These are phyloP conservation scores for Penicillium verhagenii DNA, from an alignment of 495 filamentous ascomycete genomes.

Conservation along the genomic window DNA sequence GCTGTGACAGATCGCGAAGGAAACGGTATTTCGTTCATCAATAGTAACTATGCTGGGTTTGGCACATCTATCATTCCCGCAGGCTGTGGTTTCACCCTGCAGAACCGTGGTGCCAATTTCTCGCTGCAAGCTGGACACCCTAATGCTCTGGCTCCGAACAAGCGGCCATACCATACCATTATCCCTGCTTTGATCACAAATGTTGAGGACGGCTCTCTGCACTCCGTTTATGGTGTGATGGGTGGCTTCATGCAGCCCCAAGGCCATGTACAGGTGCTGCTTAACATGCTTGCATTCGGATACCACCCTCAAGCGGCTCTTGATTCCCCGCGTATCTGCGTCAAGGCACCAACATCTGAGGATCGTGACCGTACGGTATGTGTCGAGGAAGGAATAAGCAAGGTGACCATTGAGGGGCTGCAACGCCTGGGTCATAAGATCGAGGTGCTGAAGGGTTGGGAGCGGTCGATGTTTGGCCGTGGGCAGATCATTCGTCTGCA, in stretches of 20 bases:
- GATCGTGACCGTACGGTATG: constrained; percentile 60
- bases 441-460: constrained; percentile 62
- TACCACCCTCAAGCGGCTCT: constrained; percentile 84
- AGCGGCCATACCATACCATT: constrained; percentile 96
- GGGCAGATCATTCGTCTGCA: constrained; percentile 87
- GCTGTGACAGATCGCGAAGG: constrained; percentile 74
- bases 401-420: constrained; percentile 64
- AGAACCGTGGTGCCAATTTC: constrained; percentile 93
- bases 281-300: constrained; percentile 87
- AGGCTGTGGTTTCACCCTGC: constrained; percentile 85
- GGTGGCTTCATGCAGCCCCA: constrained; percentile 99
- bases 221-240: constrained; percentile 93
- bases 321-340: constrained; percentile 84
- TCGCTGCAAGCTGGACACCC: constrained; percentile 64
- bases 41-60: constrained; percentile 90
- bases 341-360: constrained; percentile 62
- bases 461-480: constrained; percentile 76
- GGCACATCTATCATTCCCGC: constrained; percentile 82
- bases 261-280: constrained; percentile 90
- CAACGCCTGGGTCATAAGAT: constrained; percentile 70
- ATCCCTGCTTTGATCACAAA: constrained; percentile 91
- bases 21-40: constrained; percentile 95
- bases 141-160: constrained; percentile 75
- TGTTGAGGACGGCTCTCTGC: constrained; percentile 63
- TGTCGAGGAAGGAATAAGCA: constrained; percentile 81